Evolutionary conservation across 2,329 filamentous ascomycete genomes (phyloP), one percentile per base, ranked within the genome.

Genomic region (Fragosphaeria purpurea): DNA sequence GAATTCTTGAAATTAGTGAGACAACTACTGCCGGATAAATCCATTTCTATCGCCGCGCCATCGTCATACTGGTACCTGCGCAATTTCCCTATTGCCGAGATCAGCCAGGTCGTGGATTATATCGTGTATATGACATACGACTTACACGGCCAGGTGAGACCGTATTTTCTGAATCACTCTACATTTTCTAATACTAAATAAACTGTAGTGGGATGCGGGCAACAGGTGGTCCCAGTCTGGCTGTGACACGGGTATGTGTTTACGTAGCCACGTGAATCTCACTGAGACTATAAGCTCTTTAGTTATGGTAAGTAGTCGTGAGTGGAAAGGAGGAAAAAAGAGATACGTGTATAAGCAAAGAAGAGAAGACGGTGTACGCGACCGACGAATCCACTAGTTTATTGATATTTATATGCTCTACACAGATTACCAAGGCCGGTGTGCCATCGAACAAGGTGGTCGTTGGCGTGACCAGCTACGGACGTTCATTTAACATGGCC

Each of bases 91-190:
- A 61, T 65, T 32, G 13, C 39, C 2, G 46, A 57, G 2, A 64
- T 65, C 1, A 41, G 40, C n/a, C 31, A 56, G 1, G 48, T 60
- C 1, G 53, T 65, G 3, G 61, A 64, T 44, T 66, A 64, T 42
- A 58, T 64, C 12, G 55, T 63, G 4, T 63, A 54, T 40, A 61
- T 65, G 59, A 62, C 47, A 50, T 66, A 66, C n/a, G 61, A 66
- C 46, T 51, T 65, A 1, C 47, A 70, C 46, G 66, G 66, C 2
- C 65, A 69, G 46, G 35, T 37, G 11, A 11, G 35, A 7, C 7
- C 35, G 2, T 37, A 11, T 11, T 37, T 37, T 37, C 11, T 37
- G 35, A 7, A 7, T 37, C 35, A 22, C 22, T 22, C 3, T 22
- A 22, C 22, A 22, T 22, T 22, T 22, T 22, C 11, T 37, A 7